These are phyloP conservation scores for Curvularia spicifera DNA, from an alignment of 2,329 filamentous ascomycete species.

Conservation along the genomic window DNA sequence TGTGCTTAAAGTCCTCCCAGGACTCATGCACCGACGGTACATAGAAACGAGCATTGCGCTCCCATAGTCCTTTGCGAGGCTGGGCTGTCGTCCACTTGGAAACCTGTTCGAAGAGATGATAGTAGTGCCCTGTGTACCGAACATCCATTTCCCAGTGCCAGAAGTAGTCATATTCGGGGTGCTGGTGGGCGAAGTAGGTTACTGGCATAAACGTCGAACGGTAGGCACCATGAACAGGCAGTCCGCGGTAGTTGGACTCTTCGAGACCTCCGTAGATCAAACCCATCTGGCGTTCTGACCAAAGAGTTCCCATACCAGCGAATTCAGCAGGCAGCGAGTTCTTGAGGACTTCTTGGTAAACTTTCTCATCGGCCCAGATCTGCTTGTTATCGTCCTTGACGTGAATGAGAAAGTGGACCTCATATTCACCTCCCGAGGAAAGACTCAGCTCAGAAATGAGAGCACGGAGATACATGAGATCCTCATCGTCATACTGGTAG, in stretches of 20 bases:
- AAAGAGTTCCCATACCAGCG: conserved; percentile 59
- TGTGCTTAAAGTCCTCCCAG: conserved; percentile 73
- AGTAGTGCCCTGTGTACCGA: conserved; percentile 87
- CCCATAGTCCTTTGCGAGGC: conserved; percentile 76
- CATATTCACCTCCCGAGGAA: conserved; percentile 80
- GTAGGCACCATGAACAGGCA: conserved; percentile 72
- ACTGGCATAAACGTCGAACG: conserved; percentile 90
- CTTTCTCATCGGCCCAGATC: conserved; percentile 80
- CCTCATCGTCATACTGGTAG: conserved; percentile 78
- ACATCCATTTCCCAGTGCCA: conserved; percentile 98
- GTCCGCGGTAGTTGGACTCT: conserved; percentile 59
- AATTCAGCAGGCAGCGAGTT: conserved; percentile 58
- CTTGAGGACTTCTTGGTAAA: conserved; percentile 70
- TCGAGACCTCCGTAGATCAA: conserved; percentile 59
- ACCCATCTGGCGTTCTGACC: conserved; percentile 62
- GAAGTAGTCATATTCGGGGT: conserved; percentile 88
- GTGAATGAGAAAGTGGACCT: conserved; percentile 82
- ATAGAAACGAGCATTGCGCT: conserved; percentile 78
- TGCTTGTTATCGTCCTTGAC: conserved; percentile 79
- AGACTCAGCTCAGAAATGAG: conserved; percentile 80
- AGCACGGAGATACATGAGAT: conserved; percentile 81
- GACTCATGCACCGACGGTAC: conserved; percentile 72
- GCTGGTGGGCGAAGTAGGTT: conserved; percentile 87
- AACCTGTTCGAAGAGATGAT: conserved; percentile 75
- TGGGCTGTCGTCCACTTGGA: conserved; percentile 71